Evolutionary conservation across 2,329 filamentous ascomycete species (phyloP), one percentile per base, ranked within the genome.

Genomic region (Hymenoscyphus fraxineus): DNA sequence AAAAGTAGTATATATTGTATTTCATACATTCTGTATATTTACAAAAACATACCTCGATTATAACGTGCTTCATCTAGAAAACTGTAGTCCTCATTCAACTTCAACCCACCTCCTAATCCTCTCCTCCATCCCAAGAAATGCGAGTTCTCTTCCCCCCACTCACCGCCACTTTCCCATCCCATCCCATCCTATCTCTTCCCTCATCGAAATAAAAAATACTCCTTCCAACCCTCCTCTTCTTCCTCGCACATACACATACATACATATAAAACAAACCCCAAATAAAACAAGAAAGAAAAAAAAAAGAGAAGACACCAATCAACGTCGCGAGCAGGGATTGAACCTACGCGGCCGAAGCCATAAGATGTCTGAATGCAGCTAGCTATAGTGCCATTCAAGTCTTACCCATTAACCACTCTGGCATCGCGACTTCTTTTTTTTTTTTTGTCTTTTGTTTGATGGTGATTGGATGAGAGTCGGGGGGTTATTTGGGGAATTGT

Each of bases 371-470:
- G 35, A n/a, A n/a, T n/a, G n/a, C n/a, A n/a, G n/a, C n/a, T n/a
- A n/a, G n/a, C n/a, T n/a, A n/a, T n/a, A n/a, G n/a, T n/a, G n/a
- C n/a, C n/a, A 38, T 66, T 66, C 65, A 66, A 66, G 65, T 76
- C 65, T 66, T 62, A 64, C 65, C 62, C 65, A 65, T 66, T 66
- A 66, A 66, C 65, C 65, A 66, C 65, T 66, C 65, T 65, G 65
- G 62, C 65, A 66, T 63, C 62, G 62, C 60, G 65, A 64, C 62
- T 63, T 6, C 2, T 27, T 3, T 27, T 27, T 27, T 3, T 27
- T 3, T 3, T 27, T 27, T 27, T n/a, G n/a, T 1, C 27, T 12
- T 56, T 41, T 7, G n/a, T 40, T 22, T 35, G 35, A 35, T 9
- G 19, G 6, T 35, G 22, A 41, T 61, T 35, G 31, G 59, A 60